Evolutionary conservation across 768 basidiomycete genomes (phyloP).

Genomic region (Tricholoma hemisulphureum): DNA sequence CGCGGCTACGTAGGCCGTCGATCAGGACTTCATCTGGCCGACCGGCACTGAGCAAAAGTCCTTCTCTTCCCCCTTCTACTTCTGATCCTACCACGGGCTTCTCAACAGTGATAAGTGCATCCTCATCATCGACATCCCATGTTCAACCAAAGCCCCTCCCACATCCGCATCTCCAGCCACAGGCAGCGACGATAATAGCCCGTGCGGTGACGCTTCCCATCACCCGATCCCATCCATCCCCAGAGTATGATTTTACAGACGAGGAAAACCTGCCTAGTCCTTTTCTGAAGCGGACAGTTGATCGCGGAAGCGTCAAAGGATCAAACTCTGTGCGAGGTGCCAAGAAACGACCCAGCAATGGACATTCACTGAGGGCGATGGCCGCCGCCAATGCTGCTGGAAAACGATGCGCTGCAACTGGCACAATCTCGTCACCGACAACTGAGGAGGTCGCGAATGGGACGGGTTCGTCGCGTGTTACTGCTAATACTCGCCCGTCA

Average conservation of each 20-base stretch:
- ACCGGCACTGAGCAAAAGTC: slow-evolving; percentile 22
- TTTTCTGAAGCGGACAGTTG: slow-evolving; percentile 56
- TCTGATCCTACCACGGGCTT: slow-evolving; percentile 41
- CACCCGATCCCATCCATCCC: slow-evolving; percentile 29
- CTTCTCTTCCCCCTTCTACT: slow-evolving; percentile 33
- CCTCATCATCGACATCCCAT: slow-evolving; percentile 19
- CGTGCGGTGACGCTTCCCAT: slow-evolving; percentile 24
- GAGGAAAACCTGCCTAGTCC: slow-evolving; percentile 87
- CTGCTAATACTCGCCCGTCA: slow-evolving; percentile 35
- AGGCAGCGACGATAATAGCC: slow-evolving; percentile 9
- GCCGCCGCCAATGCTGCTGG: slow-evolving; percentile 56
- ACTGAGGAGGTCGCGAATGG: not conserved
- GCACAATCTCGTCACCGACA: not conserved
- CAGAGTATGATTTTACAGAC: slow-evolving; percentile 68
- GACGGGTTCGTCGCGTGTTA: not conserved
- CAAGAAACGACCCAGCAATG: slow-evolving; percentile 51
- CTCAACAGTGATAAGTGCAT: slow-evolving; percentile 12
- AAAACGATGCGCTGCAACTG: slow-evolving; percentile 20
- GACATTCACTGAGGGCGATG: slow-evolving; percentile 55
- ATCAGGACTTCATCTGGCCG: slow-evolving; percentile 44
- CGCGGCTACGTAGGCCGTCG: slow-evolving; percentile 56
- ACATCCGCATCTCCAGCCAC: slow-evolving; percentile 41
- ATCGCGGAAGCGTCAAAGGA: slow-evolving; percentile 20
- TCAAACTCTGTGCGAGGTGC: slow-evolving; percentile 5
- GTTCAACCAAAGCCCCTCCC: slow-evolving; percentile 39